A percentile compares a stretch with the other conserved stretches of the same genome.
Evolutionary conservation across 352 stramenopile species (phyloP).

Genomic region (Globisporangium perplexum): DNA sequence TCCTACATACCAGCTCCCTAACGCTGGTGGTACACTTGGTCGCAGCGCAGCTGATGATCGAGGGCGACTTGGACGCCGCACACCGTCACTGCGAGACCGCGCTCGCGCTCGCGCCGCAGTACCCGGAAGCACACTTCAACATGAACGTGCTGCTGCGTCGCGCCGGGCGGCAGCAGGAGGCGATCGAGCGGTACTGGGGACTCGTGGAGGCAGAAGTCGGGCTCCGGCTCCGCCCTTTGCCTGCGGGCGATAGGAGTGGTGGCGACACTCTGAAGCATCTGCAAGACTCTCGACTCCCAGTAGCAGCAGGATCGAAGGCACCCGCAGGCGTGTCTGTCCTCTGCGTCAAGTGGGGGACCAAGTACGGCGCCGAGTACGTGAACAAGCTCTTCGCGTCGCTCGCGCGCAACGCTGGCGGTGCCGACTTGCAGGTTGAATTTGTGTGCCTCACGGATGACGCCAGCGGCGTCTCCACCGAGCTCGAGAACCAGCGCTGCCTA

Average conservation of each 20-base stretch:
- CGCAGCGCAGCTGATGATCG: slow-evolving; percentile 33
- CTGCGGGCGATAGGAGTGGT: slow-evolving; percentile 90
- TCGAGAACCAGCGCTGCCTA: slow-evolving; percentile 22
- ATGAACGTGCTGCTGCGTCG: slow-evolving; percentile 56
- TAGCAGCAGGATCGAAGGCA: neutral
- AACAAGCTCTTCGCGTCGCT: slow-evolving; percentile 60
- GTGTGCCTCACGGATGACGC: slow-evolving; percentile 68
- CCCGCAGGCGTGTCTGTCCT: slow-evolving; percentile 30
- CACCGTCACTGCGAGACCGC: slow-evolving; percentile 30
- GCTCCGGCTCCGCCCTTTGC: slow-evolving; percentile 39
- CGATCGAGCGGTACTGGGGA: slow-evolving; percentile 35
- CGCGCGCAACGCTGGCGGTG: slow-evolving; percentile 21
- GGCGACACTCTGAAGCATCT: too few species aligned
- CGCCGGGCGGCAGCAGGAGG: slow-evolving; percentile 35
- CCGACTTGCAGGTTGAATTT: slow-evolving; percentile 37
- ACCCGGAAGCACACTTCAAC: slow-evolving; percentile 50
- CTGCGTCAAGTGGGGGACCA: slow-evolving; percentile 86
- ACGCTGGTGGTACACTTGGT: too few species aligned
- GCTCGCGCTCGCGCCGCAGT: slow-evolving; percentile 19
- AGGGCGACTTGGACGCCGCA: slow-evolving; percentile 22
- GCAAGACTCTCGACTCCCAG: too few species aligned
- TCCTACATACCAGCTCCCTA: too few species aligned
- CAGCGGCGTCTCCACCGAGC: slow-evolving; percentile 20
- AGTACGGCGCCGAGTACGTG: slow-evolving; percentile 80
- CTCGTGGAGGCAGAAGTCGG: slow-evolving; percentile 87